These are phyloP conservation scores for Thraustochytrium striatum DNA, from an alignment of 352 stramenopile species.

Conservation along the genomic window DNA sequence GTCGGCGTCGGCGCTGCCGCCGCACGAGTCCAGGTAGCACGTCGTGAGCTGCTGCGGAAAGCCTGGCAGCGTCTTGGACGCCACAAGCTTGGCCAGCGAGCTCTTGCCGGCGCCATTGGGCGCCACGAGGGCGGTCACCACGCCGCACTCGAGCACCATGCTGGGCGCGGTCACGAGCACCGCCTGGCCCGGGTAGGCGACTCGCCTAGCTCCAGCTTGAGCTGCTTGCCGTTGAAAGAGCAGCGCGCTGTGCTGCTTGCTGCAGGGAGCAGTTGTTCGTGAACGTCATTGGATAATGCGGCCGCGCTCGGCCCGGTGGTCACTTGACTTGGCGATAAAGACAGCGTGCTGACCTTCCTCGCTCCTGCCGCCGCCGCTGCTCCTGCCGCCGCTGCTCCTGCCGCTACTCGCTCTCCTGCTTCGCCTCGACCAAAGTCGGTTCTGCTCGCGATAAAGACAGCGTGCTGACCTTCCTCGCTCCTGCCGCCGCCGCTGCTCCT, in stretches of 20 bases:
- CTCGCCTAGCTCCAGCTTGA: background rate
- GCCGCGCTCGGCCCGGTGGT: too few species aligned
- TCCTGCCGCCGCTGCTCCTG: too few species aligned
- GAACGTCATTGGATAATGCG: too few species aligned
- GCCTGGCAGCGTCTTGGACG: background rate
- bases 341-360: too few species aligned
- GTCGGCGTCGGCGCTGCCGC: background rate
- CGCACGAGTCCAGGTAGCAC: conserved; percentile 19
- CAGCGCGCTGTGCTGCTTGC: background rate
- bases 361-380: too few species aligned
- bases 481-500: too few species aligned
- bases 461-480: too few species aligned
- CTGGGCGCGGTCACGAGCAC: background rate
- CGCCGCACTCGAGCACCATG: background rate
- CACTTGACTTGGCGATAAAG: too few species aligned
- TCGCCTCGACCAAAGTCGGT: too few species aligned
- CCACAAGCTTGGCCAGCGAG: background rate
- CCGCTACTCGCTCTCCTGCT: too few species aligned
- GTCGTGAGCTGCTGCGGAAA: background rate
- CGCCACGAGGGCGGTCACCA: background rate
- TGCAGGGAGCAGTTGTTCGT: too few species aligned
- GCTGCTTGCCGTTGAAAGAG: conserved; percentile 12
- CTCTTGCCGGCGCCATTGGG: conserved; percentile 22
- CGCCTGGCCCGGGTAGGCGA: background rate
- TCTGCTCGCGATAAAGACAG: too few species aligned